Evolutionary conservation across 441 rosid species (phyloP).

Genomic region (Gossypium schwendimanii): DNA sequence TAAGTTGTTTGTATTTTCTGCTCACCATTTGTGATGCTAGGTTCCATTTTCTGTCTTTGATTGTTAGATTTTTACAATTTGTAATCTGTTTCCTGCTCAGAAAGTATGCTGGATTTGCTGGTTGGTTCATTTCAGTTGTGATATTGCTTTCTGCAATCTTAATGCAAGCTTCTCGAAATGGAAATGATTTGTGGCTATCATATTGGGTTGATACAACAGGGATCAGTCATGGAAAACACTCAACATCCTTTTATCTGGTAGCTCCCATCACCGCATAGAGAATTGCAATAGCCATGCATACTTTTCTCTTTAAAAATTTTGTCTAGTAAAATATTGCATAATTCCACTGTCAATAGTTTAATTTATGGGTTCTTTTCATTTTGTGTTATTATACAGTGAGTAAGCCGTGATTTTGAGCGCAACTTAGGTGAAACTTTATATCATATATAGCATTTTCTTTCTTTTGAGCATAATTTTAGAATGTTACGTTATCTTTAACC

Average conservation of each 20-base stretch:
- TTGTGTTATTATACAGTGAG: neutral
- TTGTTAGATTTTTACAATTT: neutral
- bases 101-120: constrained; percentile 72
- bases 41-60: constrained; percentile 12
- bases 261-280: neutral
- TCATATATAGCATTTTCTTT: neutral
- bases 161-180: constrained; percentile 98
- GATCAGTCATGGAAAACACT: constrained; percentile 35
- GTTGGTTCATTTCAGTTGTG: constrained; percentile 61
- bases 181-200: constrained; percentile 91
- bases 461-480: neutral
- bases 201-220: constrained; percentile 85
- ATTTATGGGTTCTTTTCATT: neutral
- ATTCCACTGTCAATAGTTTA: neutral
- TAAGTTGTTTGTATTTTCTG: constrained; percentile 25
- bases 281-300: neutral
- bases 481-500: neutral
- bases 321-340: neutral
- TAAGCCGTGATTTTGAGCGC: neutral
- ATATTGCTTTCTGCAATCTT: constrained; percentile 70
- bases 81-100: constrained; percentile 32
- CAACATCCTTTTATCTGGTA: constrained; percentile 87
- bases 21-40: neutral
- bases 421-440: neutral
- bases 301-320: neutral